Evolutionary conservation across 352 stramenopile species (phyloP).

Genomic region (Aphanomyces astaci): DNA sequence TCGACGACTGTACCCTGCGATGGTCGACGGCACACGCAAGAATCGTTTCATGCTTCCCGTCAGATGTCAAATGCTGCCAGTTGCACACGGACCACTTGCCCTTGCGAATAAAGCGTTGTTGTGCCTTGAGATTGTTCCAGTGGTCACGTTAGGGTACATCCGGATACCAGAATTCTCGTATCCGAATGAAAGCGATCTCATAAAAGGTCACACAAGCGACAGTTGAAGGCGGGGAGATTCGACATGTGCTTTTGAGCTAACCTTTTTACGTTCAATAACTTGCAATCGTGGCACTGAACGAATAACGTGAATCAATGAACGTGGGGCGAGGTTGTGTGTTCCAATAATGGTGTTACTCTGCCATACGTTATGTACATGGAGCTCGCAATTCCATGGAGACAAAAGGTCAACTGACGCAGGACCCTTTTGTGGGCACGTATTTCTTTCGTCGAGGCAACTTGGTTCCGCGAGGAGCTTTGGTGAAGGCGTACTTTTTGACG

Average conservation of each 20-base stretch:
- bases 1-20: background rate
- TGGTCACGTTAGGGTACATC: background rate
- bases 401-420: background rate
- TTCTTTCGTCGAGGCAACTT: background rate
- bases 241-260: too few relatives aligned
- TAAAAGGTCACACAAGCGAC: too few relatives aligned
- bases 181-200: background rate
- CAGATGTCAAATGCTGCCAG: background rate
- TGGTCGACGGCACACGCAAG: background rate
- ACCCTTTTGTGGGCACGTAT: background rate
- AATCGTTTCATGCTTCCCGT: slow-evolving; percentile 7
- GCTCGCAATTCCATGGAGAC: too few relatives aligned
- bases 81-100: background rate
- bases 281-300: too few relatives aligned
- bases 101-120: too few relatives aligned
- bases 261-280: too few relatives aligned
- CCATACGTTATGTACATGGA: too few relatives aligned
- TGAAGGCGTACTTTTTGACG: background rate
- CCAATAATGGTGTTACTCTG: too few relatives aligned
- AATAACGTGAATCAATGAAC: too few relatives aligned
- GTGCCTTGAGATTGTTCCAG: background rate
- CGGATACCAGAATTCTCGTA: background rate
- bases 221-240: too few relatives aligned
- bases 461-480: background rate
- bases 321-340: too few relatives aligned